A percentile compares a stretch with the other conserved stretches of the same genome.
phyloP scores from a whole-genome alignment of 495 filamentous ascomycete species.

The Daldinia vernicosa region DNA sequence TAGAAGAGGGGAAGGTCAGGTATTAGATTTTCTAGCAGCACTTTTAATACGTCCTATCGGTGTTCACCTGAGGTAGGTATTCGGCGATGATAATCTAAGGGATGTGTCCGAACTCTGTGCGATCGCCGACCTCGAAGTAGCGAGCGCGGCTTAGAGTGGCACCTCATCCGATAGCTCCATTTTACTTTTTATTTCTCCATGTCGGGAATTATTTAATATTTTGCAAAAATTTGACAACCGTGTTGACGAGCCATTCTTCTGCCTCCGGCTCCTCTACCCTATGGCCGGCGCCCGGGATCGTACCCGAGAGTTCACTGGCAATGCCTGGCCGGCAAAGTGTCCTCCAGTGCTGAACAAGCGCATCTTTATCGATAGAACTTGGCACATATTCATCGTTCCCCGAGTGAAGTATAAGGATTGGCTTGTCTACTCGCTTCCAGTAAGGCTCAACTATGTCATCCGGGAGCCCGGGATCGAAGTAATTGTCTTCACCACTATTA shows the following conservation, averaged over 20 bases:
- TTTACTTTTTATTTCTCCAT: background rate
- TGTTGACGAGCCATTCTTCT: slow-evolving; percentile 50
- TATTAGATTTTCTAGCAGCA: background rate
- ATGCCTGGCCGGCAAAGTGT: slow-evolving; percentile 48
- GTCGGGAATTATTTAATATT: slow-evolving; percentile 32
- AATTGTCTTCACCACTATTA: slow-evolving; percentile 79
- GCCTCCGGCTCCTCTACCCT: slow-evolving; percentile 49
- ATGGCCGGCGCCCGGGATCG: slow-evolving; percentile 56
- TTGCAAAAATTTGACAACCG: slow-evolving; percentile 51
- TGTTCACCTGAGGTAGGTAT: slow-evolving; percentile 18
- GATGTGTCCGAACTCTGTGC: slow-evolving; percentile 22
- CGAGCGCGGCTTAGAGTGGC: background rate
- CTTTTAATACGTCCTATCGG: slow-evolving; percentile 6
- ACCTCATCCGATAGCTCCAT: background rate
- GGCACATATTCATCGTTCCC: slow-evolving; percentile 79
- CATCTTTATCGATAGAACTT: slow-evolving; percentile 66
- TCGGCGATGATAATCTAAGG: slow-evolving; percentile 35
- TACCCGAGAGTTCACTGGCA: slow-evolving; percentile 51
- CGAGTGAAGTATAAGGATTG: slow-evolving; percentile 73
- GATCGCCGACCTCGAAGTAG: slow-evolving; percentile 28
- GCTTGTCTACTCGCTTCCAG: slow-evolving; percentile 68
- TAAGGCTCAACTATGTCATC: slow-evolving; percentile 65
- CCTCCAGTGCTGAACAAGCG: slow-evolving; percentile 70
- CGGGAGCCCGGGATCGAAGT: slow-evolving; percentile 81
- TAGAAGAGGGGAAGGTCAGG: slow-evolving; percentile 3